Evolutionary conservation across 441 rosid species (phyloP), one percentile per base, ranked within the genome.

Genomic region (Breynia disticha): DNA sequence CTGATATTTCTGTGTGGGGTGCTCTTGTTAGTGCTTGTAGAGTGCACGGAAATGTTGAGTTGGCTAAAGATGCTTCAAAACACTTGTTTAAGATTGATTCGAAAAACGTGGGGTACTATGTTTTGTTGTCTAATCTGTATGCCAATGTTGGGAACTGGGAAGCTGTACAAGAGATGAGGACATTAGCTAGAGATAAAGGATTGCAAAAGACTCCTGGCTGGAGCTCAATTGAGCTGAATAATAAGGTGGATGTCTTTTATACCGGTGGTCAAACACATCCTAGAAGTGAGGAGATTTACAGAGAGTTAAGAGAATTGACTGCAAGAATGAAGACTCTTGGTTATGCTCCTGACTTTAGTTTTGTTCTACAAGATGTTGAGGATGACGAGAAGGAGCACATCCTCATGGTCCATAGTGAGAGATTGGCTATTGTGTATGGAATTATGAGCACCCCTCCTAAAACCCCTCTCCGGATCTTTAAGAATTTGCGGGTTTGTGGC

Each of bases 1-100:
- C 96, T 13, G 94, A 84, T 73, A 79, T 81, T 50, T 73, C 86
- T 20, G 58, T 84, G 4, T 84, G 95, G 95, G 90, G 95, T 66
- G 82, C 93, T 55, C 90, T 87, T 52, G 73, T 87, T 47, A 69
- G 73, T 47, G 90, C 95, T 39, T 87, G 93, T 50, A 72, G 81
- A 59, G 72, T 80, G 43, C 93, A 87, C 55, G 86, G 90, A 60
- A 71, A 87, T 24, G 53, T 59, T 3, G 84, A 82, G 57, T 13
- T 87, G 55, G 88, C 84, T 0, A 70, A 71, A 55, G 43, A 70
- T 32, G 90, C 90, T 52, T 82, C 86, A 4, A 76, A 76, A 44
- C 76, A 57, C 12, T 60, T 87, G 69, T 79, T 82, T 35, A 79
- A 77, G 65, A 75, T 77, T 51, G 90, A 82, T 62, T 68, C 93